Percentiles rank a stretch among this genome's conserved stretches.
phyloP scores from a whole-genome alignment of 805 yeast genomes.

The Kazachstania martiniae region DNA sequence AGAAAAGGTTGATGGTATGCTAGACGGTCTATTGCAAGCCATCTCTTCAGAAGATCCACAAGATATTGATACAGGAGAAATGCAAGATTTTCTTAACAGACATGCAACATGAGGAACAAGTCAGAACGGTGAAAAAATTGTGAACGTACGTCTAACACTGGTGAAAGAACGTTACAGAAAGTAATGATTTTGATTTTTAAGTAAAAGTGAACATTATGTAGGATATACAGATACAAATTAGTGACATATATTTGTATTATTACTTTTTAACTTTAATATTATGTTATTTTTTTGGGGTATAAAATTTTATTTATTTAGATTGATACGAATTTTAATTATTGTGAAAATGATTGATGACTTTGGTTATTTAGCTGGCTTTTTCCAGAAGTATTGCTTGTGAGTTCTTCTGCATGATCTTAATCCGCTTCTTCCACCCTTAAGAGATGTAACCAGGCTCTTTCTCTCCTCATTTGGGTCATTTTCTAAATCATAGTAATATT shows the following conservation, averaged over 20 bases:
- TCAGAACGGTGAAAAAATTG: too few species aligned
- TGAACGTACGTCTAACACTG: too few species aligned
- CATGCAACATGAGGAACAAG: slow-evolving; percentile 33
- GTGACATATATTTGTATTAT: too few species aligned
- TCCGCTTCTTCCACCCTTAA: slow-evolving; percentile 70
- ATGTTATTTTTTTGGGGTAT: too few species aligned
- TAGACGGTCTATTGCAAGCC: slow-evolving; percentile 79
- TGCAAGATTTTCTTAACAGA: slow-evolving; percentile 40
- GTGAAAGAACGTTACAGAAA: too few species aligned
- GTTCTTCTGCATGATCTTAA: slow-evolving; percentile 85
- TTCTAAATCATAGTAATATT: slow-evolving; percentile 83
- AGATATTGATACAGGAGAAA: slow-evolving; percentile 44
- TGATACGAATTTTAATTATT: too few species aligned
- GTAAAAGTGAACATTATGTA: too few species aligned
- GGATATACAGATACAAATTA: too few species aligned
- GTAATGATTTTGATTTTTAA: too few species aligned
- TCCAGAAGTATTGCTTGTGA: slow-evolving; percentile 65
- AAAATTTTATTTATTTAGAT: too few species aligned
- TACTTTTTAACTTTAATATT: too few species aligned
- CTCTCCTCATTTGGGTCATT: slow-evolving; percentile 66
- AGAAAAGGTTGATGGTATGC: slow-evolving; percentile 63
- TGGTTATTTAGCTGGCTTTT: slow-evolving; percentile 29
- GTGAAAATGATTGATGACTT: too few species aligned
- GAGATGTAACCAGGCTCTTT: slow-evolving; percentile 54
- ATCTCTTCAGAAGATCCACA: slow-evolving; percentile 75